A percentile compares a stretch with the other conserved stretches of the same genome.
Evolutionary conservation across 2,329 filamentous ascomycete species (phyloP).

Genomic region (Trichoderma asperellum): DNA sequence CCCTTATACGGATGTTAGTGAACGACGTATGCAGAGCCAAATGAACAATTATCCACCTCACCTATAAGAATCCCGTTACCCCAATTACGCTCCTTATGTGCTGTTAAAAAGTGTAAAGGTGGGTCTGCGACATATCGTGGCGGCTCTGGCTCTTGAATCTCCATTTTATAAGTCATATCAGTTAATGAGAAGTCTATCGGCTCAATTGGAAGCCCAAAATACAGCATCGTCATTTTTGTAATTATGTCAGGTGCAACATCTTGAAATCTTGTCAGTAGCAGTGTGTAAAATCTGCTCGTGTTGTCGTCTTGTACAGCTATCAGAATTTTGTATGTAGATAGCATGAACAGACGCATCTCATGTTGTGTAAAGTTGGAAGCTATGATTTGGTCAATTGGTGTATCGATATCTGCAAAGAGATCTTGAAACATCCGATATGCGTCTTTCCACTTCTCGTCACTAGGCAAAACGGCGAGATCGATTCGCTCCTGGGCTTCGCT

Average conservation of each 20-base stretch:
- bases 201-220: constrained; percentile 52
- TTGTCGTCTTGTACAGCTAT: constrained; percentile 41
- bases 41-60: constrained; percentile 9
- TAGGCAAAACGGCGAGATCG: constrained; percentile 35
- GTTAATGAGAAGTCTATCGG: constrained; percentile 39
- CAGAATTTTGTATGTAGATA: constrained; percentile 37
- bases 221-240: constrained; percentile 52
- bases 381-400: constrained; percentile 41
- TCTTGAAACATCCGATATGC: constrained; percentile 40
- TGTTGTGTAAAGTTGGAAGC: constrained; percentile 41
- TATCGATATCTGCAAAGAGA: constrained; percentile 33
- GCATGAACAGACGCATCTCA: constrained; percentile 41
- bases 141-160: constrained; percentile 30
- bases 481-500: constrained; percentile 28
- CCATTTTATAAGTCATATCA: constrained; percentile 33
- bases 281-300: constrained; percentile 36
- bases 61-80: constrained; percentile 36
- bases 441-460: constrained; percentile 33
- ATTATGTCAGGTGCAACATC: constrained; percentile 38
- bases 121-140: constrained; percentile 33
- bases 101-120: constrained; percentile 42
- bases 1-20: background rate
- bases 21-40: no score
- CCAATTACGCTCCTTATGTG: constrained; percentile 39
- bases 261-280: constrained; percentile 42